Conservation (phyloP, 108 stramenopile species). For the Stephanodiscus minutulus region DNA sequence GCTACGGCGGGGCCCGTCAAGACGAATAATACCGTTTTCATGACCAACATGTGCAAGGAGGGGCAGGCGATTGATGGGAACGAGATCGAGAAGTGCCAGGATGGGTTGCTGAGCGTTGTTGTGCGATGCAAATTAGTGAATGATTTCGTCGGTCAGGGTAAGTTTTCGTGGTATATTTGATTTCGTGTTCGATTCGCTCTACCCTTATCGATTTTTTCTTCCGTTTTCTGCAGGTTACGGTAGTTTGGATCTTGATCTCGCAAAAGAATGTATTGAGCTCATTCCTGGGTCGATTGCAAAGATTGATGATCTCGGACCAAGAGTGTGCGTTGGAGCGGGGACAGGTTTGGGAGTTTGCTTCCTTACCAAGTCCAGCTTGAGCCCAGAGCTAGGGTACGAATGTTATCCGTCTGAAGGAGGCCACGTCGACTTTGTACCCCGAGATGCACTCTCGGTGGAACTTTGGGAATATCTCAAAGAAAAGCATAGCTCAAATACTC, state of each 20-base stretch:
- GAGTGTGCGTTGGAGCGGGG: slow-evolving; percentile 95
- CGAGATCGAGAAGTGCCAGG: slow-evolving; percentile 55
- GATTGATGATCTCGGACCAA: slow-evolving; percentile 72
- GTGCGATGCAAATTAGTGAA: slow-evolving; percentile 84
- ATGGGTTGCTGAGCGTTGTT: slow-evolving; percentile 45
- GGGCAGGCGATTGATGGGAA: slow-evolving; percentile 66
- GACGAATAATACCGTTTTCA: slow-evolving; percentile 68
- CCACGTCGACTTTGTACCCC: slow-evolving; percentile 92
- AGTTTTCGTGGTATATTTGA: background rate
- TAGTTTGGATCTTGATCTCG: slow-evolving; percentile 79
- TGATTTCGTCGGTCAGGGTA: slow-evolving; percentile 93
- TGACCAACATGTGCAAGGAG: slow-evolving; percentile 78
- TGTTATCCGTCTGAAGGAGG: slow-evolving; percentile 97
- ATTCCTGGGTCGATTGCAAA: slow-evolving; percentile 52
- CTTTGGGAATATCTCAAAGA: slow-evolving; percentile 65
- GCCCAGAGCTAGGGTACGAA: slow-evolving; percentile 67
- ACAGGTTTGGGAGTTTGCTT: slow-evolving; percentile 97
- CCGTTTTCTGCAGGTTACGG: slow-evolving; percentile 71
- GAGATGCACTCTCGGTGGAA: slow-evolving; percentile 78
- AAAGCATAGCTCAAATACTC: slow-evolving; percentile 63
- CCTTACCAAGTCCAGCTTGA: slow-evolving; percentile 63
- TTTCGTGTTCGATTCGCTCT: background rate
- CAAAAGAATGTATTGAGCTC: slow-evolving; percentile 62
- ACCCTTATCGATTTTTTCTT: background rate
- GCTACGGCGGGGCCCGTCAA: slow-evolving; percentile 93